Evolutionary conservation across 176 grass and related monocot species (phyloP), one percentile per base, ranked within the genome.

Genomic region (Triticum monococcum): DNA sequence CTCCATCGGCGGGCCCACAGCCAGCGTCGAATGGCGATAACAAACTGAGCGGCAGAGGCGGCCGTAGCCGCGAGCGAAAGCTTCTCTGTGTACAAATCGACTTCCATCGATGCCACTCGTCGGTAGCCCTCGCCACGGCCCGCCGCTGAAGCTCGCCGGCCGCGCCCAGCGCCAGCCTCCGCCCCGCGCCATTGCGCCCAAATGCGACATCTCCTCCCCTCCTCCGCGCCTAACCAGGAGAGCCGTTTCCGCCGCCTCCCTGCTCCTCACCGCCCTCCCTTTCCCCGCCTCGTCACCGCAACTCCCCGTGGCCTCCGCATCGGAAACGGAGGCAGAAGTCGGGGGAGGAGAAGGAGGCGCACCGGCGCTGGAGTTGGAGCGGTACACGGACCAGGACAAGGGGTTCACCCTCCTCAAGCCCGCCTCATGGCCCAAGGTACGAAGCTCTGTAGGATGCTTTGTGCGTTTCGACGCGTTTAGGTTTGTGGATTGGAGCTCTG

Each of bases 381-480:
- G 84, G 40, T 98, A 96, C 84, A 91, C 64, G 0, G 90, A 98
- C 82, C 64, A 76, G 38, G 84, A 83, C 18, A 75, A 92, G 84
- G 96, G 96, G 3, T 98, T 96, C 89, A 92, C 93, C 36, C 84
- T 98, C 68, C 78, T 96, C 59, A 94, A 86, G 43, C 96, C 92
- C 28, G 11, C 91, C 12, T 92, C 93, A 13, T 98, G 96, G 93
- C 23, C 74, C 50, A 89, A 98, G 96, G 96, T 98, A 84, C 17
- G 83, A 52, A 64, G 4, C 4, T n/a, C 60, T 64, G 18, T 14
- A 74, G 20, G 66, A 37, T 66, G 25, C n/a, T 64, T 26, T 73
- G 24, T 24, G 23, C 25, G 14, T 46, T 46, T 72, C 4, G 7
- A 32, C 12, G 43, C 12, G 7, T 43, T 12, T 12, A 8, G 54